Conservation (phyloP, 768 basidiomycete species). For the Mycena kentingensis region DNA sequence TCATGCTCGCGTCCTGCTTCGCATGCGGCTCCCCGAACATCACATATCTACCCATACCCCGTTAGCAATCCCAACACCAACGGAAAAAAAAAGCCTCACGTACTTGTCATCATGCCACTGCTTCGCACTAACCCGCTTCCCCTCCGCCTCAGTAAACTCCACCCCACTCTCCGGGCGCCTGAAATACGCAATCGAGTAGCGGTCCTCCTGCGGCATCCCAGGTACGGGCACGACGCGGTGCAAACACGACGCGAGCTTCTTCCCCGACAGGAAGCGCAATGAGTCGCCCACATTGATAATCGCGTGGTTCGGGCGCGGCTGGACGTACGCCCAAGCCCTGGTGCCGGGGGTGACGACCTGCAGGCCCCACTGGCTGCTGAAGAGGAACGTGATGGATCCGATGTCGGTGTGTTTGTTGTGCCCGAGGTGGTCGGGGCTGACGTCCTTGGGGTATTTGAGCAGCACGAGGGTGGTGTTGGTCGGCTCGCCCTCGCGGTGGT, state of each 20-base stretch:
- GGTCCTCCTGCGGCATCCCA: slow-evolving; percentile 7
- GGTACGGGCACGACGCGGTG: slow-evolving; percentile 13
- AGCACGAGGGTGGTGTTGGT: slow-evolving; percentile 17
- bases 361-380: slow-evolving; percentile 15
- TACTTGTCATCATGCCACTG: slow-evolving; percentile 20
- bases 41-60: too few relatives aligned
- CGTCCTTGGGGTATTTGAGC: slow-evolving; percentile 14
- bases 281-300: slow-evolving; percentile 19
- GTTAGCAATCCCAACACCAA: too few relatives aligned
- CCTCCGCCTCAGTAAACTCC: slow-evolving; percentile 8
- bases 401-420: slow-evolving; percentile 22
- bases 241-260: slow-evolving; percentile 11
- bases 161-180: slow-evolving; percentile 13
- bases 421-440: slow-evolving; percentile 8
- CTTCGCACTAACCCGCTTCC: slow-evolving; percentile 10
- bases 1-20: slow-evolving; percentile 12
- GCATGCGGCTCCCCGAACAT: slow-evolving; percentile 13
- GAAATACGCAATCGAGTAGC: slow-evolving; percentile 18
- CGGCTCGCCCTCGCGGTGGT: slow-evolving; percentile 12
- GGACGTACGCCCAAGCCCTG: slow-evolving; percentile 10
- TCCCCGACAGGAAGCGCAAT: slow-evolving; percentile 15
- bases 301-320: slow-evolving; percentile 13
- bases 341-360: slow-evolving; percentile 8
- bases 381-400: slow-evolving; percentile 10
- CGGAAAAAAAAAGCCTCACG: too few relatives aligned